These are phyloP conservation scores for Clathrus columnatus DNA, from an alignment of 768 basidiomycete genomes.

Conservation along the genomic window DNA sequence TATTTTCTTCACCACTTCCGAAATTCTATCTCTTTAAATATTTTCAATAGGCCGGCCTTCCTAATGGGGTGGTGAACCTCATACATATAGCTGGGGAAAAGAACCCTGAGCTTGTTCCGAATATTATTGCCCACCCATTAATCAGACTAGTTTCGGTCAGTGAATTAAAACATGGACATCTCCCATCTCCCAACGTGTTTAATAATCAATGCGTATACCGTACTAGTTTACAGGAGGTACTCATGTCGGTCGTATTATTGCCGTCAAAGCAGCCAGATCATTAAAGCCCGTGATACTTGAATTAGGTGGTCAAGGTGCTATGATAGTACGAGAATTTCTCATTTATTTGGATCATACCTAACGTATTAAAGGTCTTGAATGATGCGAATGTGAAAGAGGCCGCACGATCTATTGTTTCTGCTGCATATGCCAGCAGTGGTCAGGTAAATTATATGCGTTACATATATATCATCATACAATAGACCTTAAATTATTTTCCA, in stretches of 20 bases:
- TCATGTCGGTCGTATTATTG: conserved; percentile 43
- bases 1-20: background rate
- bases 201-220: too few species aligned
- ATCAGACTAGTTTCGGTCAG: background rate
- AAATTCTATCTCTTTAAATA: background rate
- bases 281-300: conserved; percentile 51
- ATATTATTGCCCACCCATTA: conserved; percentile 41
- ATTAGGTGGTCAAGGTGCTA: conserved; percentile 46
- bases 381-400: conserved; percentile 48
- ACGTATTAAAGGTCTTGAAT: conserved; percentile 32
- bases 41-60: conserved; percentile 41
- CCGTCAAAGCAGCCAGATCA: conserved; percentile 45
- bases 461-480: background rate
- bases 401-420: conserved; percentile 38
- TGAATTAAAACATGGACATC: too few species aligned
- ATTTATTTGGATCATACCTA: background rate
- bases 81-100: conserved; percentile 37
- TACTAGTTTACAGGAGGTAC: conserved; percentile 50
- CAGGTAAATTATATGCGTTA: conserved; percentile 9
- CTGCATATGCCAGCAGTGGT: conserved; percentile 38
- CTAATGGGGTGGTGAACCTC: conserved; percentile 50
- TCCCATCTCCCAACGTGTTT: too few species aligned
- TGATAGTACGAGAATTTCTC: conserved; percentile 29
- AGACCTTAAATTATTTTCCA: background rate
- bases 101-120: conserved; percentile 35